A percentile compares a stretch with the other conserved stretches of the same genome.
Conservation (phyloP, 2,329 filamentous ascomycete genomes). For the Penicillium sp. region DNA sequence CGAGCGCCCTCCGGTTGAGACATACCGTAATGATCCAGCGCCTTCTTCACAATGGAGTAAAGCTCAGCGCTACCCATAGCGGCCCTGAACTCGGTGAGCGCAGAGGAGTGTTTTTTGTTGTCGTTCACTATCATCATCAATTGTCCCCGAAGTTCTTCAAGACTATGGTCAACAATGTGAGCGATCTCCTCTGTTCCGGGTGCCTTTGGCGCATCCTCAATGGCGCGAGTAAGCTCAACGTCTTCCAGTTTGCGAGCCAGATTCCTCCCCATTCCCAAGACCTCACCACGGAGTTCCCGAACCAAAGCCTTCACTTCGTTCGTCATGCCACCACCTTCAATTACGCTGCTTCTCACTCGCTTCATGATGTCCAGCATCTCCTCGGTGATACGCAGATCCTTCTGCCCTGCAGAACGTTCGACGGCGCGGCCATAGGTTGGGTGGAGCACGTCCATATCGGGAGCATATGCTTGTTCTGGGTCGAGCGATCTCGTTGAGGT, state of each 20-base stretch:
- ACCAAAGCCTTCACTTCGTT: conserved; percentile 91
- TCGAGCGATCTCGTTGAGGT: conserved; percentile 39
- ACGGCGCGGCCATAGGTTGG: conserved; percentile 27
- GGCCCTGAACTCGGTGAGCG: conserved; percentile 65
- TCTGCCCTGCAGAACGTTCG: conserved; percentile 40
- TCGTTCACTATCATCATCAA: conserved; percentile 80
- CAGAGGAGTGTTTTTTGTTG: conserved; percentile 70
- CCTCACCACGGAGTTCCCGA: conserved; percentile 86
- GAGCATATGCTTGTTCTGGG: conserved; percentile 29
- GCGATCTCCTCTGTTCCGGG: conserved; percentile 72
- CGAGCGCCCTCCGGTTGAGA: conserved; percentile 60
- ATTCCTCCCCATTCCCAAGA: conserved; percentile 92
- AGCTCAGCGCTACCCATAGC: conserved; percentile 81
- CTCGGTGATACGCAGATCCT: conserved; percentile 65
- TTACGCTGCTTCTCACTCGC: conserved; percentile 88
- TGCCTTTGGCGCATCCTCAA: conserved; percentile 50
- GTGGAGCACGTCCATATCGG: conserved; percentile 29
- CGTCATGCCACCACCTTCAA: conserved; percentile 85
- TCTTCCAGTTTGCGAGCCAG: conserved; percentile 78
- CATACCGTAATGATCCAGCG: conserved; percentile 62
- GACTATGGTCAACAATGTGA: conserved; percentile 76
- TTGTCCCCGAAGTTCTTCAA: conserved; percentile 82
- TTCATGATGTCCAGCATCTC: conserved; percentile 83
- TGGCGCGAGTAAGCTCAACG: conserved; percentile 55
- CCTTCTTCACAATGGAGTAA: conserved; percentile 81